These are phyloP conservation scores for Vitis rupestris DNA, from an alignment of 164 flowering plant species.

Conservation along the genomic window DNA sequence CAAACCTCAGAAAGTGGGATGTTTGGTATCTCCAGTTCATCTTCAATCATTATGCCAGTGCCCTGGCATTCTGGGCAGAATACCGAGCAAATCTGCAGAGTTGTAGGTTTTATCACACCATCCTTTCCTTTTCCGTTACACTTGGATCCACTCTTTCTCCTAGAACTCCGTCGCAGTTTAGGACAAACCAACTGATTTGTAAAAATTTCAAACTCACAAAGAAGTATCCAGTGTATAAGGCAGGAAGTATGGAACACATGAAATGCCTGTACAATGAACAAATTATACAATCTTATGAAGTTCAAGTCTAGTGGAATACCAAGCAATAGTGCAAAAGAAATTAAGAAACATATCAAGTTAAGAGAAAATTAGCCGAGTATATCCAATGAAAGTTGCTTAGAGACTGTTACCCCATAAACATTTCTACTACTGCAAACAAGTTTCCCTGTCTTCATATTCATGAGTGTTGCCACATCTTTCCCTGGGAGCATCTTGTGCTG, in stretches of 20 bases:
- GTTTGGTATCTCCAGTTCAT: slow-evolving; percentile 55
- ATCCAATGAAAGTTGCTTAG: not conserved
- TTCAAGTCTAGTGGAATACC: not conserved
- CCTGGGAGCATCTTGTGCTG: slow-evolving; percentile 84
- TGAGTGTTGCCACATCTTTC: slow-evolving; percentile 83
- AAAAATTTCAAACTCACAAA: slow-evolving; percentile 64
- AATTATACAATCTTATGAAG: not conserved
- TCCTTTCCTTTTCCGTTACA: slow-evolving; percentile 21
- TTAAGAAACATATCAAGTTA: not conserved
- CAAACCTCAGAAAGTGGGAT: slow-evolving; percentile 68
- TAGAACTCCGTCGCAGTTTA: slow-evolving; percentile 28
- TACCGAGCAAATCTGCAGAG: slow-evolving; percentile 37
- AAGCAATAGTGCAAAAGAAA: not conserved
- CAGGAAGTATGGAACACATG: slow-evolving; percentile 92
- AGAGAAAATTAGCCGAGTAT: not conserved
- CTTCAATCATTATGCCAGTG: slow-evolving; percentile 55
- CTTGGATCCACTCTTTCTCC: slow-evolving; percentile 40
- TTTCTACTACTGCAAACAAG: slow-evolving; percentile 95
- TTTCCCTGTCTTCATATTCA: slow-evolving; percentile 72
- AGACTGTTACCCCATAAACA: slow-evolving; percentile 60
- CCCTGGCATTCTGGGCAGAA: slow-evolving; percentile 98
- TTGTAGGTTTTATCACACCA: slow-evolving; percentile 11
- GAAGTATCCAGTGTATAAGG: slow-evolving; percentile 89
- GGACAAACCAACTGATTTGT: slow-evolving; percentile 25
- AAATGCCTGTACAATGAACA: slow-evolving; percentile 61